These are phyloP conservation scores for Paraleonurus japonicus DNA, from an alignment of 257 asterid species.

Conservation along the genomic window DNA sequence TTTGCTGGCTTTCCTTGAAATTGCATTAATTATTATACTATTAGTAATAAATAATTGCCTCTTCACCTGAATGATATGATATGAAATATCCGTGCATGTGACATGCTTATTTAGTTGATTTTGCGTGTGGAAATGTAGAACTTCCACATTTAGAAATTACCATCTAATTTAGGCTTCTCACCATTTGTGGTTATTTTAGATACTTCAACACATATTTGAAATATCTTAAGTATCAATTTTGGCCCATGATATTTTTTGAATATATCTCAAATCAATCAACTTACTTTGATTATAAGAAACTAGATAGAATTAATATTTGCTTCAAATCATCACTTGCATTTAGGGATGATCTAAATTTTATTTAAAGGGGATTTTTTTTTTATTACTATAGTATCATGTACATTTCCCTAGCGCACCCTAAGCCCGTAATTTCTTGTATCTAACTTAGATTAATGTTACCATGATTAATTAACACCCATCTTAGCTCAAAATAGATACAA, in stretches of 20 bases:
- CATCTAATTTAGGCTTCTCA: neutral
- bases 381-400: too few relatives aligned
- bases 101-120: neutral
- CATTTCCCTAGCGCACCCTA: too few relatives aligned
- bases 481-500: too few relatives aligned
- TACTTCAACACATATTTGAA: neutral
- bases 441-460: neutral
- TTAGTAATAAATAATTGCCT: neutral
- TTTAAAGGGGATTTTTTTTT: too few relatives aligned
- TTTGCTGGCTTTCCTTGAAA: neutral
- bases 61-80: neutral
- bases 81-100: neutral
- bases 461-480: neutral
- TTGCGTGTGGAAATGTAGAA: constrained; percentile 2
- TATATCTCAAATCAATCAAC: neutral
- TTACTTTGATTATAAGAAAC: neutral
- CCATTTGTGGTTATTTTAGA: neutral
- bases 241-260: neutral
- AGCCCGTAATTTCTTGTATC: too few relatives aligned
- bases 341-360: too few relatives aligned
- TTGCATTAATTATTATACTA: neutral
- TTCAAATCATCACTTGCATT: neutral
- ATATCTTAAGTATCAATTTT: neutral
- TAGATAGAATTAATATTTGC: neutral
- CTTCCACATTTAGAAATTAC: neutral